Conservation (phyloP, 2,329 filamentous ascomycete genomes). For the Cordyceps javanica region DNA sequence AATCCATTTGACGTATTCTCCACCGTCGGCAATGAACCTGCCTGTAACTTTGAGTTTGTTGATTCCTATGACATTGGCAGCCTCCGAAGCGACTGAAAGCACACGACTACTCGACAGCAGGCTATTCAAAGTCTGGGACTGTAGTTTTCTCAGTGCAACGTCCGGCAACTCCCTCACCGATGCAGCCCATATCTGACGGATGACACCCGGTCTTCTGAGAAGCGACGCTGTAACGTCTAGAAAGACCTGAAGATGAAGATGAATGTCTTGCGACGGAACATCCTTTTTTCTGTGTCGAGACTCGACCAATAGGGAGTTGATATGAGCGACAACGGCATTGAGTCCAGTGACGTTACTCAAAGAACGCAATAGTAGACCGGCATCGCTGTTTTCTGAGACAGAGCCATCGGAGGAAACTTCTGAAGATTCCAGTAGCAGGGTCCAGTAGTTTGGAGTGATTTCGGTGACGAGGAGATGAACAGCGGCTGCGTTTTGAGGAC, state of each 20-base stretch:
- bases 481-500: constrained; percentile 66
- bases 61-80: constrained; percentile 41
- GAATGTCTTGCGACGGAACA: constrained; percentile 34
- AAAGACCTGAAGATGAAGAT: constrained; percentile 37
- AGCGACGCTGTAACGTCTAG: constrained; percentile 39
- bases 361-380: constrained; percentile 52
- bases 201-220: constrained; percentile 31
- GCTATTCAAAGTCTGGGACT: constrained; percentile 33
- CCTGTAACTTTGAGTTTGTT: constrained; percentile 21
- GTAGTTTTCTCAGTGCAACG: constrained; percentile 23
- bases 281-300: constrained; percentile 33
- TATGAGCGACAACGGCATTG: constrained; percentile 66
- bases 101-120: constrained; percentile 44
- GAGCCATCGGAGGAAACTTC: constrained; percentile 13
- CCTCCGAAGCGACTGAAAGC: constrained; percentile 48
- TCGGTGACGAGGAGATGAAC: constrained; percentile 67
- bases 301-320: constrained; percentile 56
- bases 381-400: constrained; percentile 26
- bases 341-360: constrained; percentile 70
- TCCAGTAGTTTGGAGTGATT: constrained; percentile 80
- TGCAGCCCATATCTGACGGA: constrained; percentile 33
- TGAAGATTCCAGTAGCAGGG: constrained; percentile 45
- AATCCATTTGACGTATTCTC: constrained; percentile 65
- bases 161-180: constrained; percentile 22
- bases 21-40: constrained; percentile 60